Evolutionary conservation across 257 asterid species (phyloP), one percentile per base, ranked within the genome.

Genomic region (Schizonepeta tenuifolia): DNA sequence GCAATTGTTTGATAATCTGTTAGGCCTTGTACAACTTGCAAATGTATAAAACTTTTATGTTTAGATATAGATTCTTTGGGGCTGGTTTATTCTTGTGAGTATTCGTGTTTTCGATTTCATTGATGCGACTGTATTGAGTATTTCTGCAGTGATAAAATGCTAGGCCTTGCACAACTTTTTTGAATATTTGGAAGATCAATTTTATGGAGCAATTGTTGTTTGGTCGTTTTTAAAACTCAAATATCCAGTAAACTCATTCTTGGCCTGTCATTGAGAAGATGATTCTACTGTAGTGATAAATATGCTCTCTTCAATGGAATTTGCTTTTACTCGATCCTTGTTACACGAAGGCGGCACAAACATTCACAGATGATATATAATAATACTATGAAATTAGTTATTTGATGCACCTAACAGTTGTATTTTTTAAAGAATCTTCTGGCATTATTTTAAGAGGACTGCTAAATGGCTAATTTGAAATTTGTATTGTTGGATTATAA

Each of bases 21-120:
- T 35, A 15, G 61, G 62, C 67, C 61, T 40, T 72, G 5, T 67
- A 26, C 36, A 44, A n/a, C 11, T 57, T n/a, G 40, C 56, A 43
- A 36, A 14, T 56, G n/a, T n/a, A n/a, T n/a, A n/a, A n/a, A n/a
- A n/a, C n/a, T n/a, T n/a, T n/a, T n/a, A n/a, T n/a, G 64, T n/a
- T 28, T 1, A 13, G 50, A 43, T 31, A 44, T 71, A 2, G 66
- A 40, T 54, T 49, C 55, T 40, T 41, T 31, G 22, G 21, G 8
- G 55, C 18, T 67, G 36, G 17, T 60, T 7, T 40, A 31, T 33
- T 31, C 35, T 4, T 31, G 35, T 31, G 35, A 0, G 35, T 31
- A 31, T 31, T 31, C 35, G 35, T 3, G 35, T 31, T 31, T 31
- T 31, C 35, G 6, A 31, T 46, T 47, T 14, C 43, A 28, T 41